Percentiles rank a stretch among this genome's conserved stretches.
Evolutionary conservation across 306 rosid genomes (phyloP).

Genomic region (Canavalia ensiformis): DNA sequence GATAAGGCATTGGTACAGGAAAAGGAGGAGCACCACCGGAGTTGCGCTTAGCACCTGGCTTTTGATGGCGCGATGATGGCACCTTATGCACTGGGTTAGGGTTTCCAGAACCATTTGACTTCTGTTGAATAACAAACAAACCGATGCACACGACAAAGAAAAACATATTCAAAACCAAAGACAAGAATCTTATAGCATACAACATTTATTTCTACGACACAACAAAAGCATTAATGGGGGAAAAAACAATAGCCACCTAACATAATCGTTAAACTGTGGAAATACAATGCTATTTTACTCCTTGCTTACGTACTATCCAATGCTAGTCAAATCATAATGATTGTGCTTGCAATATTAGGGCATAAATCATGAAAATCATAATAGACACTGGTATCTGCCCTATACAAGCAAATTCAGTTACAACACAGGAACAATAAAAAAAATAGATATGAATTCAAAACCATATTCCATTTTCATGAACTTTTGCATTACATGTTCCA

Average conservation of each 20-base stretch:
- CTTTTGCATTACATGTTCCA: slow-evolving; percentile 15
- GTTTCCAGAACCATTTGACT: slow-evolving; percentile 73
- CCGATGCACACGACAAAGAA: slow-evolving; percentile 53
- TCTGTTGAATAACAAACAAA: slow-evolving; percentile 57
- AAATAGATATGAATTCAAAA: neutral
- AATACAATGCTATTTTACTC: neutral
- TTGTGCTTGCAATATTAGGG: neutral
- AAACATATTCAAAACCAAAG: slow-evolving; percentile 23
- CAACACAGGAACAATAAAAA: neutral
- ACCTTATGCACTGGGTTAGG: slow-evolving; percentile 58
- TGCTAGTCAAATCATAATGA: slow-evolving; percentile 11
- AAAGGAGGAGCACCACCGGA: slow-evolving; percentile 63
- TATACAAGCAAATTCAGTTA: slow-evolving; percentile 26
- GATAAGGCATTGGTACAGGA: slow-evolving; percentile 69
- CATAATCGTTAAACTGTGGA: neutral
- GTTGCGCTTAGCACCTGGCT: slow-evolving; percentile 70
- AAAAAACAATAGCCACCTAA: neutral
- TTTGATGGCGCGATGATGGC: slow-evolving; percentile 72
- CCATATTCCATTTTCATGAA: neutral
- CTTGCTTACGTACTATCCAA: slow-evolving; percentile 4
- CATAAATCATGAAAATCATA: slow-evolving; percentile 16
- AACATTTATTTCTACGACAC: slow-evolving; percentile 20
- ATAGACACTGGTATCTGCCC: neutral
- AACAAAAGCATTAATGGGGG: neutral
- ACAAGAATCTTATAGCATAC: slow-evolving; percentile 11